phyloP scores from a whole-genome alignment of 148 eudicot genomes.

The Silene uniflora region DNA sequence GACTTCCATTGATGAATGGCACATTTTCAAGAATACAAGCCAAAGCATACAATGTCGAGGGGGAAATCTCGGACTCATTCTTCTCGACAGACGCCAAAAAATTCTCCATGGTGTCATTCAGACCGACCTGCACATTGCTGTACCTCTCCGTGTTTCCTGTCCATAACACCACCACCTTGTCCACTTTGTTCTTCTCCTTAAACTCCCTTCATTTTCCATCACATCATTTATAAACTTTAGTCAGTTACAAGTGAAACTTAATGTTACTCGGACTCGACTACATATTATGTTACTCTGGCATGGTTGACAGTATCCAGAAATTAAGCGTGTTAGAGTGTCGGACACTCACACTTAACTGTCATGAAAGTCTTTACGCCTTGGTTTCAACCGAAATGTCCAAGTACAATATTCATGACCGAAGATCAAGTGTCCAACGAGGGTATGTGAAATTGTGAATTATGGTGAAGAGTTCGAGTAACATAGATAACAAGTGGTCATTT shows the following conservation, averaged over 20 bases:
- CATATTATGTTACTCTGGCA: too few relatives aligned
- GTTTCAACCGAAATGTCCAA: too few relatives aligned
- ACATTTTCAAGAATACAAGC: slow-evolving; percentile 85
- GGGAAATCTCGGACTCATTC: slow-evolving; percentile 90
- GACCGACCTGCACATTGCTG: slow-evolving; percentile 79
- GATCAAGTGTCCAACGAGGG: too few relatives aligned
- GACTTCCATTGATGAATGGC: slow-evolving; percentile 97
- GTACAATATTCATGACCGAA: too few relatives aligned
- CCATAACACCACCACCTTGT: slow-evolving; percentile 93
- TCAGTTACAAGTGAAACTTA: not conserved
- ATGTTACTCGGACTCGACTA: too few relatives aligned
- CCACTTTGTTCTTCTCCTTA: slow-evolving; percentile 88
- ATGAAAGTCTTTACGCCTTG: too few relatives aligned
- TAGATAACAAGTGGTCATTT: too few relatives aligned
- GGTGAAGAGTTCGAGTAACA: too few relatives aligned
- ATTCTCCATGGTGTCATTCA: slow-evolving; percentile 81
- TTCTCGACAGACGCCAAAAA: slow-evolving; percentile 71
- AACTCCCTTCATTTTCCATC: slow-evolving; percentile 55
- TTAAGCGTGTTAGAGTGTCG: too few relatives aligned
- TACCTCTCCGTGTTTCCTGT: slow-evolving; percentile 98
- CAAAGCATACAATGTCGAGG: slow-evolving; percentile 78
- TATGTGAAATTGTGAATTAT: too few relatives aligned
- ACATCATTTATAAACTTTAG: not conserved
- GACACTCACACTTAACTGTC: too few relatives aligned
- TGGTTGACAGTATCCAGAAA: too few relatives aligned